Conservation (phyloP, 2,329 filamentous ascomycete genomes). For the Didymella pomorum region DNA sequence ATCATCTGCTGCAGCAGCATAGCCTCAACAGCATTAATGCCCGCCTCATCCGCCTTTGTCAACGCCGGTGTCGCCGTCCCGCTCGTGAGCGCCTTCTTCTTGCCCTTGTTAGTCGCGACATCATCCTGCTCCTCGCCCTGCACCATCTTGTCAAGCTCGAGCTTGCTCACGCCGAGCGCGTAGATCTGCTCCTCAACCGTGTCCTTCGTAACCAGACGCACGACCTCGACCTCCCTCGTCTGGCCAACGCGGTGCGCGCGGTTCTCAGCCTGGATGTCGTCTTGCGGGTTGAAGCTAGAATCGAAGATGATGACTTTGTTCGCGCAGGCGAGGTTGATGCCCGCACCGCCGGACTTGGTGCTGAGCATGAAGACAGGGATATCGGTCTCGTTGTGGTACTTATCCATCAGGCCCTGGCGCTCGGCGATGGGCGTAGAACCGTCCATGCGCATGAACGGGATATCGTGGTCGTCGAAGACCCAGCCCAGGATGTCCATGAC, state of each 20-base stretch:
- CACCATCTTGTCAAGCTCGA: conserved; percentile 82
- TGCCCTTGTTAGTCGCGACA: conserved; percentile 20
- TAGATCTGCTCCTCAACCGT: conserved; percentile 96
- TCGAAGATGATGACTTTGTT: conserved; percentile 99
- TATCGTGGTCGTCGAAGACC: conserved; percentile 75
- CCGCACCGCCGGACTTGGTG: conserved; percentile 93
- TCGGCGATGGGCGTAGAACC: conserved; percentile 82
- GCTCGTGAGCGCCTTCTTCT: conserved; percentile 26
- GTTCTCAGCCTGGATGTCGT: conserved; percentile 98
- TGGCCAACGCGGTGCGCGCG: conserved; percentile 95
- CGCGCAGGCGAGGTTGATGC: conserved; percentile 92
- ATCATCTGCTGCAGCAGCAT: conserved; percentile 51
- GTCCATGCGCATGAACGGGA: conserved; percentile 85
- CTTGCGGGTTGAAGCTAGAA: conserved; percentile 95
- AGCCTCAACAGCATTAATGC: conserved; percentile 49
- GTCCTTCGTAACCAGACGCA: conserved; percentile 78
- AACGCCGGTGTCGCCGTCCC: conserved; percentile 38
- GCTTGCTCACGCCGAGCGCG: conserved; percentile 88
- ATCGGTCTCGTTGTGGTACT: conserved; percentile 76
- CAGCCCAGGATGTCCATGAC: conserved; percentile 90
- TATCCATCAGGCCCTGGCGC: conserved; percentile 86
- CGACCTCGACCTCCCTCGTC: conserved; percentile 86
- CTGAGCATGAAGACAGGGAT: conserved; percentile 94
- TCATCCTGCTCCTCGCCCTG: conserved; percentile 65
- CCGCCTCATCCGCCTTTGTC: conserved; percentile 45